Evolutionary conservation across 108 stramenopile species (phyloP).

Genomic region (Mediolabrus comicus): DNA sequence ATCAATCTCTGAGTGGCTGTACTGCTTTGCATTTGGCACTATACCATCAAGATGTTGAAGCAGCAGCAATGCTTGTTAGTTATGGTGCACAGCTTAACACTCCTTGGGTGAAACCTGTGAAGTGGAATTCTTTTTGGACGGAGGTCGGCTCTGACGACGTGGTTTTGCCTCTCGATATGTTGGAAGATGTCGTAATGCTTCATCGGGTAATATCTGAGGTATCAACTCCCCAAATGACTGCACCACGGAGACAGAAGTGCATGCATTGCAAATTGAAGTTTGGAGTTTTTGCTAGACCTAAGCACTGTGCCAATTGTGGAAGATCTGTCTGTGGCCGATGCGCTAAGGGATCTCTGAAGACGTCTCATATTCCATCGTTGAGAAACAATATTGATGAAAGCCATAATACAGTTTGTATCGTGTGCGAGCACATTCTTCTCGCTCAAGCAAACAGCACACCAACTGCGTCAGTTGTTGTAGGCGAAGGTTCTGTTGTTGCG

Average conservation of each 20-base stretch:
- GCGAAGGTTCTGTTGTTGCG: background rate
- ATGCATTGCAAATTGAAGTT: slow-evolving; percentile 78
- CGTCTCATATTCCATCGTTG: slow-evolving; percentile 15
- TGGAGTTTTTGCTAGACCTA: slow-evolving; percentile 48
- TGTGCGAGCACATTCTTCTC: slow-evolving; percentile 35
- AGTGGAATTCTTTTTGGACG: slow-evolving; percentile 80
- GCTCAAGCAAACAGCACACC: slow-evolving; percentile 12
- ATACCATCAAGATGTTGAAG: slow-evolving; percentile 73
- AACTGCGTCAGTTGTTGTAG: background rate
- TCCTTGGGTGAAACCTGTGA: slow-evolving; percentile 78
- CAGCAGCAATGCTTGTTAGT: slow-evolving; percentile 67
- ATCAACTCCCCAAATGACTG: slow-evolving; percentile 46
- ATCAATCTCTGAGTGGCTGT: slow-evolving; percentile 73
- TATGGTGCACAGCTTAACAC: slow-evolving; percentile 72
- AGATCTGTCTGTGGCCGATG: slow-evolving; percentile 72
- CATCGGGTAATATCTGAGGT: slow-evolving; percentile 72
- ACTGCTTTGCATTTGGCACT: slow-evolving; percentile 81
- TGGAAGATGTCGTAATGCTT: slow-evolving; percentile 55
- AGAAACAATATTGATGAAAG: background rate
- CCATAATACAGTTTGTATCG: slow-evolving; percentile 21
- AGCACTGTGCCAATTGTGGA: slow-evolving; percentile 80
- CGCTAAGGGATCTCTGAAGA: slow-evolving; percentile 24
- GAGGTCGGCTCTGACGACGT: slow-evolving; percentile 60
- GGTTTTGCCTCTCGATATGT: slow-evolving; percentile 78
- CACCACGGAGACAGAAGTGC: slow-evolving; percentile 66